Percentiles rank a stretch among this genome's conserved stretches.
Evolutionary conservation across 306 rosid genomes (phyloP).

Genomic region (Corylus avellana): DNA sequence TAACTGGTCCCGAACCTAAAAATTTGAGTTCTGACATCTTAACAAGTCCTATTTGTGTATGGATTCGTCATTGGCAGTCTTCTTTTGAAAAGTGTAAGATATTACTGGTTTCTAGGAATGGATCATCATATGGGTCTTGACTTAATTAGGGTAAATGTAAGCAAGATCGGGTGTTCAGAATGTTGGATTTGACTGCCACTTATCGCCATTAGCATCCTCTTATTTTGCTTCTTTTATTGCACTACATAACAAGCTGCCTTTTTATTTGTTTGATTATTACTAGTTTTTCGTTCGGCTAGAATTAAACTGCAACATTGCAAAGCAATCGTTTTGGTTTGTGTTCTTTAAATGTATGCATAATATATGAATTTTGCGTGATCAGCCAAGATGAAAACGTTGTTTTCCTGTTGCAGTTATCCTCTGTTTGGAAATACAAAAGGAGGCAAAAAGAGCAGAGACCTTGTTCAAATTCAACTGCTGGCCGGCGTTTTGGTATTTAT

Average conservation of each 20-base stretch:
- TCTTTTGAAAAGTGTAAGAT: background rate
- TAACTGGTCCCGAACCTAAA: too few relatives aligned
- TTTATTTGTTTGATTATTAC: background rate
- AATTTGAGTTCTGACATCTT: too few relatives aligned
- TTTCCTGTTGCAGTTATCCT: slow-evolving; percentile 61
- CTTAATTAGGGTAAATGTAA: background rate
- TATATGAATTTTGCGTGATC: background rate
- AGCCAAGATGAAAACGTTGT: background rate
- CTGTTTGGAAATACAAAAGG: slow-evolving; percentile 88
- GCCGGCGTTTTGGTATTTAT: slow-evolving; percentile 60
- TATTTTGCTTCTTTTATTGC: background rate
- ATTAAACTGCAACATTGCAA: background rate
- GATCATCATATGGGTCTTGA: background rate
- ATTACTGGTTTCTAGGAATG: background rate
- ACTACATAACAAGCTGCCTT: background rate
- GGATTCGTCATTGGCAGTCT: background rate
- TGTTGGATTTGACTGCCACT: background rate
- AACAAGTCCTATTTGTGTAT: background rate
- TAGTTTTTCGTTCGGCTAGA: background rate
- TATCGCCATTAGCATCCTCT: background rate
- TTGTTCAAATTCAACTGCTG: slow-evolving; percentile 66
- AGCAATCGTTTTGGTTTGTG: background rate
- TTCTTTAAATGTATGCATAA: background rate
- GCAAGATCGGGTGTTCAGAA: background rate
- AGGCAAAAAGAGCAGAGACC: slow-evolving; percentile 80